phyloP scores from a whole-genome alignment of 371 early-diverging fungal genomes.

The Mucor velutinosus region DNA sequence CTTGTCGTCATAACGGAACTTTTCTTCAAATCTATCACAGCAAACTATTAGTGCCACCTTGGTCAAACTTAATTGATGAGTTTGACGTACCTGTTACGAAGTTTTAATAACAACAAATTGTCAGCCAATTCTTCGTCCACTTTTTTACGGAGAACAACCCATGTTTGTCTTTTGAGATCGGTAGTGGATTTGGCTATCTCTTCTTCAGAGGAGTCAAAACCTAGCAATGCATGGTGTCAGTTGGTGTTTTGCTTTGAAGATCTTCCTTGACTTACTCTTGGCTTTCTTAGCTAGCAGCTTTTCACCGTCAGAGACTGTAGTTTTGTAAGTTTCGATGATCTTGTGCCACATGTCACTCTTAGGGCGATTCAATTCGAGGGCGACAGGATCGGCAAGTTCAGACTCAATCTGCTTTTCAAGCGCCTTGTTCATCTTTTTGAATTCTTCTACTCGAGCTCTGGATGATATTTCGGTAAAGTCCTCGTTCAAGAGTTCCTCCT shows the following conservation, averaged over 20 bases:
- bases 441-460: slow-evolving; percentile 74
- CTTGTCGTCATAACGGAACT: slow-evolving; percentile 91
- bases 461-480: slow-evolving; percentile 70
- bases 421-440: slow-evolving; percentile 73
- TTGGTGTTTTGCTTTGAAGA: neutral
- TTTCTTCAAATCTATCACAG: slow-evolving; percentile 75
- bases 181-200: slow-evolving; percentile 53
- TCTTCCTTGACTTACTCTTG: slow-evolving; percentile 29
- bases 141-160: slow-evolving; percentile 74
- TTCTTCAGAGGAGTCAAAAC: slow-evolving; percentile 61
- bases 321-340: slow-evolving; percentile 61
- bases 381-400: slow-evolving; percentile 71
- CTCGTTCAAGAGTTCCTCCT: slow-evolving; percentile 60
- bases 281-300: slow-evolving; percentile 38
- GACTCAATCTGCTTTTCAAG: slow-evolving; percentile 65
- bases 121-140: slow-evolving; percentile 87
- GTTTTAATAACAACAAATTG: slow-evolving; percentile 75
- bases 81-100: slow-evolving; percentile 55
- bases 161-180: slow-evolving; percentile 67
- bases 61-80: neutral
- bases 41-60: neutral
- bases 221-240: slow-evolving; percentile 23
- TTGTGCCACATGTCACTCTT: slow-evolving; percentile 73
- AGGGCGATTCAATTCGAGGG: slow-evolving; percentile 71
- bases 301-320: slow-evolving; percentile 54